Evolutionary conservation across 2,329 filamentous ascomycete genomes (phyloP), one percentile per base, ranked within the genome.

Genomic region (Acrodontium crateriforme): DNA sequence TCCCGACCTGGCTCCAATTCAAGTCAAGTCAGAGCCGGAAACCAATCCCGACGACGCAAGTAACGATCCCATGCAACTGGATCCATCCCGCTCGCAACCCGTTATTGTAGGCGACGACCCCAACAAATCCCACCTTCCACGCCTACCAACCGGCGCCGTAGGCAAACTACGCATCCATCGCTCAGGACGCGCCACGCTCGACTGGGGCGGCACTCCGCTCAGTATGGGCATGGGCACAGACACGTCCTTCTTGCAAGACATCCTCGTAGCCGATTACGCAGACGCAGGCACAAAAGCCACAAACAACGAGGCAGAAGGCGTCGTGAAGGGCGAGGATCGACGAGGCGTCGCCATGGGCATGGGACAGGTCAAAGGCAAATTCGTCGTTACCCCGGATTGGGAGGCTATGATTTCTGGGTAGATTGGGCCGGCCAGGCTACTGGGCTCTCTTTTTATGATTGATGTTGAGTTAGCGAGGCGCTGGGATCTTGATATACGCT

Each of bases 321-420:
- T 39, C 15, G 32, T 28, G 2, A 35, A 37, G 18, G 48, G 51
- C 24, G 33, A 44, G 9, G 31, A 33, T 13, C 37, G 36, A 11
- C 52, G 49, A 9, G 61, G 60, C 1, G 55, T 58, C 31, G 60
- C 65, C 19, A 64, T 63, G 50, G 63, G 63, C 3, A 67, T 76
- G 56, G 72, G 71, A 6, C 63, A 71, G 41, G 58, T 76, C n/a
- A 69, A 65, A 48, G 69, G 67, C 29, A 75, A 74, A 50, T 74
- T 75, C 44, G 67, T 75, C 2, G 65, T 74, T 18, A 67, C 61
- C 27, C 72, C 72, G 9, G 62, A 76, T 45, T 74, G 69, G 66
- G 57, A 59, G 25, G 57, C 63, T 41, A 62, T 74, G 35, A n/a
- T n/a, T n/a, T n/a, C n/a, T n/a, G n/a, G n/a, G n/a, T n/a, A n/a